phyloP scores from a whole-genome alignment of 179 eudicot species.

The Silene noctiflora region DNA sequence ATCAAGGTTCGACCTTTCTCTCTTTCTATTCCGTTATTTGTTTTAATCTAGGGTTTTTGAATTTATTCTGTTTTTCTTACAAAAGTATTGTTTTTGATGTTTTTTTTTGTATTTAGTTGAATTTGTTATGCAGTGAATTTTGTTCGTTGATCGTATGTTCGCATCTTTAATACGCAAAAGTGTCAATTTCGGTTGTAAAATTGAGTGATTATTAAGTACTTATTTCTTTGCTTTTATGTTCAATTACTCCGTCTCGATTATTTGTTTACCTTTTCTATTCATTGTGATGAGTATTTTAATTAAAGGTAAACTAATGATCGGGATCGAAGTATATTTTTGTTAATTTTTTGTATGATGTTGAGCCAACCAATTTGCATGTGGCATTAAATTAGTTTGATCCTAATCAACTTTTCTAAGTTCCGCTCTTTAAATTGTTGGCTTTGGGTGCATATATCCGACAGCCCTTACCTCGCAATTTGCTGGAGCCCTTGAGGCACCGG shows the following conservation, averaged over 20 bases:
- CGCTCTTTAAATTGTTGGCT: too few species aligned
- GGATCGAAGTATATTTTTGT: not conserved
- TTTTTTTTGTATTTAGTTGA: too few species aligned
- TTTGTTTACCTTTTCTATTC: too few species aligned
- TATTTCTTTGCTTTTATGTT: not conserved
- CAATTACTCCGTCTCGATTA: not conserved
- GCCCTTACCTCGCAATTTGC: too few species aligned
- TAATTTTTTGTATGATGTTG: not conserved
- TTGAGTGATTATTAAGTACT: not conserved
- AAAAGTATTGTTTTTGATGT: not conserved
- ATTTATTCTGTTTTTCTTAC: not conserved
- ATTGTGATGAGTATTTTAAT: too few species aligned
- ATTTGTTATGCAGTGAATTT: not conserved
- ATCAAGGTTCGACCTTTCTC: slow-evolving; percentile 36
- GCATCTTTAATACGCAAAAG: not conserved
- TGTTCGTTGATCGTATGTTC: not conserved
- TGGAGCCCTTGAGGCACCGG: too few species aligned
- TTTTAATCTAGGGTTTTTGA: not conserved
- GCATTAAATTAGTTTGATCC: not conserved
- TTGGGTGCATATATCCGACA: too few species aligned
- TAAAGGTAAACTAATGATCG: too few species aligned
- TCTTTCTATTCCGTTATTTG: not conserved
- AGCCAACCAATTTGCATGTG: not conserved
- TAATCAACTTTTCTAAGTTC: not conserved
- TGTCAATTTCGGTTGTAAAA: not conserved